Evolutionary conservation across 2,329 filamentous ascomycete genomes (phyloP).

Genomic region (Arthroderma sp.): DNA sequence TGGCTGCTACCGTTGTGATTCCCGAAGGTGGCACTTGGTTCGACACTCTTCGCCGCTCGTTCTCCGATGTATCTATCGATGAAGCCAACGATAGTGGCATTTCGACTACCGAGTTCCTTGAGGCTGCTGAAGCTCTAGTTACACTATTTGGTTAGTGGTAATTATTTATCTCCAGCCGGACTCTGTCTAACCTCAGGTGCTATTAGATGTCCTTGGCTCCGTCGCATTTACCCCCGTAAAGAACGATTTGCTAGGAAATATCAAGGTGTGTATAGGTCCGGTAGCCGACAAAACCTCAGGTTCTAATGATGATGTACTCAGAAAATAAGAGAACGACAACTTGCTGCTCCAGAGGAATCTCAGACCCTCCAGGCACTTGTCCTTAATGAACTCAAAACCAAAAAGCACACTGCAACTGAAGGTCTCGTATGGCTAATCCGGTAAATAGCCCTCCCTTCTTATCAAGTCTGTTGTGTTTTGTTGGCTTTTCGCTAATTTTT

Average conservation of each 20-base stretch:
- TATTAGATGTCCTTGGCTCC: constrained; percentile 44
- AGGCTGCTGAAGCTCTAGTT: constrained; percentile 75
- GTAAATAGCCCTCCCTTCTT: constrained; percentile 35
- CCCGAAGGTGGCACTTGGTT: constrained; percentile 67
- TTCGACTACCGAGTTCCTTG: constrained; percentile 73
- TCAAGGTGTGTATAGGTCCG: constrained; percentile 50
- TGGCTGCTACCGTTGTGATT: constrained; percentile 39
- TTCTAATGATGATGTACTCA: constrained; percentile 23
- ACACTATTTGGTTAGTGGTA: constrained; percentile 62
- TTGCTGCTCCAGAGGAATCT: constrained; percentile 65
- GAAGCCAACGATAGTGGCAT: constrained; percentile 62
- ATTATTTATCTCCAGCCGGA: background rate
- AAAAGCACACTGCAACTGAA: constrained; percentile 79
- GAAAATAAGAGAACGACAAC: constrained; percentile 81
- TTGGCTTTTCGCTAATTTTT: background rate
- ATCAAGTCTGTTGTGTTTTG: too few species aligned
- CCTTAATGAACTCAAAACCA: constrained; percentile 73
- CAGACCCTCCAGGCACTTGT: constrained; percentile 73
- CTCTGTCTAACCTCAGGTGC: background rate
- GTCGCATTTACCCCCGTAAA: constrained; percentile 84
- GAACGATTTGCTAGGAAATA: constrained; percentile 78
- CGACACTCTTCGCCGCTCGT: constrained; percentile 71
- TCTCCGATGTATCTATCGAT: constrained; percentile 67
- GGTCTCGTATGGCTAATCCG: constrained; percentile 83
- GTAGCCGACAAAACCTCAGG: background rate